A percentile compares a stretch with the other conserved stretches of the same genome.
Conservation (phyloP, 225 moss, liverwort and hornwort genomes). For the Sphagnum tenellum region DNA sequence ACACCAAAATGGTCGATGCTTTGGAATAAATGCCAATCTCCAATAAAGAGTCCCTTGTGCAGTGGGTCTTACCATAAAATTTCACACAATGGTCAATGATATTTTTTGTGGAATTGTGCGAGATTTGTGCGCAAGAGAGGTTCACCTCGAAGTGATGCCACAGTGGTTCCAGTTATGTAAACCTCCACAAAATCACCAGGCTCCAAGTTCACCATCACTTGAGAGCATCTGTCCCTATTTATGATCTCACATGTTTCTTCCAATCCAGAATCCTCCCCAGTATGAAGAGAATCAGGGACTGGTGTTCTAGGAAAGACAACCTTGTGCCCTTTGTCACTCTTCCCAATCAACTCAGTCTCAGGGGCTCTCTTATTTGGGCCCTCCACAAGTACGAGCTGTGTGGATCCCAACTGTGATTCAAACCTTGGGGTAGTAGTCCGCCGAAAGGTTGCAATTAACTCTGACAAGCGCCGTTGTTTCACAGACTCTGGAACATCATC, state of each 20-base stretch:
- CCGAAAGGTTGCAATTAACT: constrained; percentile 81
- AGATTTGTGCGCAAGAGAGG: constrained; percentile 54
- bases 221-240: constrained; percentile 18
- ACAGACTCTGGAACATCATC: constrained; percentile 83
- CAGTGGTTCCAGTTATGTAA: constrained; percentile 57
- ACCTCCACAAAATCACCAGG: constrained; percentile 87
- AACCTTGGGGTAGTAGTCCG: constrained; percentile 72
- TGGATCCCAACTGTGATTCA: constrained; percentile 63
- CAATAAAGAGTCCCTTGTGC: no score
- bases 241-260: constrained; percentile 34
- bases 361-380: constrained; percentile 88
- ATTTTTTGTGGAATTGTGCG: constrained; percentile 35
- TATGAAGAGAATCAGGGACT: constrained; percentile 43
- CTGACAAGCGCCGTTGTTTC: constrained; percentile 75
- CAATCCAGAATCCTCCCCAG: constrained; percentile 5
- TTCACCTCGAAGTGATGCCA: constrained; percentile 72
- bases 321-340: constrained; percentile 82
- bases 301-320: constrained; percentile 63
- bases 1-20: no score
- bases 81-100: not conserved
- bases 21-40: no score
- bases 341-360: constrained; percentile 64
- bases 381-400: constrained; percentile 86
- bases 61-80: no score
- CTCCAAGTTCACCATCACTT: constrained; percentile 37